A percentile compares a stretch with the other conserved stretches of the same genome.
Conservation (phyloP, 106 monocot genomes). For the Triglochin maritima region DNA sequence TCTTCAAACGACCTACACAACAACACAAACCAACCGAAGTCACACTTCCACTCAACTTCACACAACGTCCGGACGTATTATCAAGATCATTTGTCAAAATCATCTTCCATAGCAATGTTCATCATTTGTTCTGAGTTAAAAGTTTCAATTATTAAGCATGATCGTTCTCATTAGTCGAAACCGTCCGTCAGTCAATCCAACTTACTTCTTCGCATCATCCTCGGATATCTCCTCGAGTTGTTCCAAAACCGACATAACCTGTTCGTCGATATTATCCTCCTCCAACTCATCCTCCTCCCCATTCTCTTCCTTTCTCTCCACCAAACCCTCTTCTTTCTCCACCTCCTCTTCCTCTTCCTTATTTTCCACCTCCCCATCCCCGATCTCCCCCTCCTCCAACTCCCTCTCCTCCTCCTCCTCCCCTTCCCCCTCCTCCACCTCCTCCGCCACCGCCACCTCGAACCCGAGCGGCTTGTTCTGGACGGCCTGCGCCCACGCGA, state of each 20-base stretch:
- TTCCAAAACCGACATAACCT: slow-evolving; percentile 49
- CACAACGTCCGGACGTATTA: neutral
- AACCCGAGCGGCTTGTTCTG: slow-evolving; percentile 69
- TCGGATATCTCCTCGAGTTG: slow-evolving; percentile 57
- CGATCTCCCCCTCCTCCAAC: slow-evolving; percentile 87
- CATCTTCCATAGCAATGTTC: neutral
- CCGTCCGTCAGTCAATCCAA: neutral
- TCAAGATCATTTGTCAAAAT: neutral
- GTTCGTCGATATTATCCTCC: slow-evolving; percentile 58
- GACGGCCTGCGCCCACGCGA: slow-evolving; percentile 94
- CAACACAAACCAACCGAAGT: neutral
- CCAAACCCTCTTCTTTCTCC: slow-evolving; percentile 1
- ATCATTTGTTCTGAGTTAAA: neutral
- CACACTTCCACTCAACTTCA: neutral
- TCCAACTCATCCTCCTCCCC: neutral
- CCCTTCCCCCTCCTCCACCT: slow-evolving; percentile 6
- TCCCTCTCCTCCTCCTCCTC: slow-evolving; percentile 85
- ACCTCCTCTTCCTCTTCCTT: slow-evolving; percentile 13
- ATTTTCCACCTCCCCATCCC: slow-evolving; percentile 9
- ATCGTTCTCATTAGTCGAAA: too few relatives aligned
- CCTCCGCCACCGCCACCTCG: slow-evolving; percentile 4
- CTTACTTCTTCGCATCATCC: slow-evolving; percentile 81
- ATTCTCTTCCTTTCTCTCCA: neutral
- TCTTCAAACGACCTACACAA: slow-evolving; percentile 63
- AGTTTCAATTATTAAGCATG: neutral